phyloP scores from a whole-genome alignment of 164 flowering plant species.

The Cinnamomum micranthum region DNA sequence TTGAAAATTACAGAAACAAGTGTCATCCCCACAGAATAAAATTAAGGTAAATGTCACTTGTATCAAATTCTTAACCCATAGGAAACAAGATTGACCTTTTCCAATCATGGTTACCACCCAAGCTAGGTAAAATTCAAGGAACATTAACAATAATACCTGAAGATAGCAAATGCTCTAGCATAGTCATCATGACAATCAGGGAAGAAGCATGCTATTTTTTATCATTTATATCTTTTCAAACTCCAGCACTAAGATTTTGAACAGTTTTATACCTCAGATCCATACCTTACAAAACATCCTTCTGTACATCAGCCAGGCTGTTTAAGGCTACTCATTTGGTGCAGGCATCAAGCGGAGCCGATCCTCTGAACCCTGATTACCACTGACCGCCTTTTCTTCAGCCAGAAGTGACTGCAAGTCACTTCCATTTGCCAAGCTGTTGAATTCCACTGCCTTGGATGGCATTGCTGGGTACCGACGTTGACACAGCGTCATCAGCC shows the following conservation, averaged over 20 bases:
- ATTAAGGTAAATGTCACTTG: not conserved
- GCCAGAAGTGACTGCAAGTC: constrained; percentile 80
- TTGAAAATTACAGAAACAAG: too few species aligned
- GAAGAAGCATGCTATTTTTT: not conserved
- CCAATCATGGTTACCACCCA: not conserved
- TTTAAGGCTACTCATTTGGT: constrained; percentile 15
- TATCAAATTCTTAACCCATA: not conserved
- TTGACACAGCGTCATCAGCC: constrained; percentile 92
- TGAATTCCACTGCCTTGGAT: constrained; percentile 95
- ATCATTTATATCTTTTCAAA: too few species aligned
- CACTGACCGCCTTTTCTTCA: constrained; percentile 42
- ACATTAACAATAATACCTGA: not conserved
- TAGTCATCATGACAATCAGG: not conserved
- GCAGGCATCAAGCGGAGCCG: constrained; percentile 49
- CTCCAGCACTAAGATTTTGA: not conserved
- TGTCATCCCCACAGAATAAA: too few species aligned
- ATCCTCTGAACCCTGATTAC: constrained; percentile 11
- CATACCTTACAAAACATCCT: not conserved
- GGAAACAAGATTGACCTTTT: not conserved
- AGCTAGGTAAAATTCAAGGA: not conserved
- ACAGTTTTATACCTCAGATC: not conserved
- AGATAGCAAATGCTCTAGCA: not conserved
- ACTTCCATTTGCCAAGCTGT: constrained; percentile 97
- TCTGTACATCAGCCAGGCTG: not conserved
- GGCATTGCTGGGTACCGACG: constrained; percentile 91